phyloP scores from a whole-genome alignment of 345 rosid genomes.

The Salix brachista region DNA sequence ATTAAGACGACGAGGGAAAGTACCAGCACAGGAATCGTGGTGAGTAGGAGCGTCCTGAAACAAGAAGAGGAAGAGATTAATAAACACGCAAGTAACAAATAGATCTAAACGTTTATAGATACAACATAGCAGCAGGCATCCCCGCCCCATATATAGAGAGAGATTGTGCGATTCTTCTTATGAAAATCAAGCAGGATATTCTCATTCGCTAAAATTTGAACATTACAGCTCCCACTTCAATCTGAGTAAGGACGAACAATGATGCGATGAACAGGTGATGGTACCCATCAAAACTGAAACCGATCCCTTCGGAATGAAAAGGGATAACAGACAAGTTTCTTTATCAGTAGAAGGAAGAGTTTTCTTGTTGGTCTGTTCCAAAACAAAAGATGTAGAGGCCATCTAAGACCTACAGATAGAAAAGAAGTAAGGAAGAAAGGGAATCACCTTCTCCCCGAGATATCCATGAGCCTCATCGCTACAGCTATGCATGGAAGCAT shows the following conservation, averaged over 20 bases:
- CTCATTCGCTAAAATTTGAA: not conserved
- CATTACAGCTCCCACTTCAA: not conserved
- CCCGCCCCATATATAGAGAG: not conserved
- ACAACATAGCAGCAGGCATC: not conserved
- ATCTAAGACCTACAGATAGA: not conserved
- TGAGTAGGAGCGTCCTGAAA: conserved; percentile 74
- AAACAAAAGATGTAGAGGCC: not conserved
- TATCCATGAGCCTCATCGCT: conserved; percentile 94
- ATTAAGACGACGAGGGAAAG: conserved; percentile 62
- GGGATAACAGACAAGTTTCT: not conserved
- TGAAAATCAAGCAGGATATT: not conserved
- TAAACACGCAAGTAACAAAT: not conserved
- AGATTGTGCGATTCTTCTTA: not conserved
- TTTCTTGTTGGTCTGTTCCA: not conserved
- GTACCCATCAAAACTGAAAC: not conserved
- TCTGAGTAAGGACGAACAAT: not conserved
- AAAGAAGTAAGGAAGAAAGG: not conserved
- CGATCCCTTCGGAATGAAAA: not conserved
- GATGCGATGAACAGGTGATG: not conserved
- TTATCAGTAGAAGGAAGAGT: not conserved
- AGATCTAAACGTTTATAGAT: not conserved
- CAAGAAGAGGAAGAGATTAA: not conserved
- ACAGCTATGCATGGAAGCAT: conserved; percentile 92
- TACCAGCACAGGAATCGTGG: conserved; percentile 79
- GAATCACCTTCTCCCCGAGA: conserved; percentile 81